Evolutionary conservation across 192 early-diverging fungal species (phyloP), one percentile per base, ranked within the genome.

Genomic region (Backusella parvicylindrica): DNA sequence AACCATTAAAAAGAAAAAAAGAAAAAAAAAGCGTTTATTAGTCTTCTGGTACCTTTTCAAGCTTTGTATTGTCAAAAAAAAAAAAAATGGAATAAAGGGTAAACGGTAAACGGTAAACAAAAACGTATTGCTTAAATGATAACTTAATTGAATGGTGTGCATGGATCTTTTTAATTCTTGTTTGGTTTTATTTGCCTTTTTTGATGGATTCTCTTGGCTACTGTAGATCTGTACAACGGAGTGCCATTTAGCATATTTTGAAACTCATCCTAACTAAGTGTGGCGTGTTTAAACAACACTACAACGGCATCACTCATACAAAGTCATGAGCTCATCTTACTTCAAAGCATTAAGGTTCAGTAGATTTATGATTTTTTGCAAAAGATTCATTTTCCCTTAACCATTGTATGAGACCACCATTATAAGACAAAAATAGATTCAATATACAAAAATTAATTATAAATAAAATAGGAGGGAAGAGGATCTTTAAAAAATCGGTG

Each of bases 361-460:
- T 41, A 13, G 13, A 15, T 16, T 2, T 13, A 16, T 41, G 3
- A 2, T 41, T 16, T 41, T 41, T 41, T 41, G 3, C 15, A 41
- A 41, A 15, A 2, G 40, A 3, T 2, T 41, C 16, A 0, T 41
- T 41, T 41, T 41, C 16, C 40, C 21, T 53, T 50, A 7, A 7
- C 49, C n/a, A 50, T 50, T 50, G 18, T 6, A 7, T 21, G 6
- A 7, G 2, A 18, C 16, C 18, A 50, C n/a, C n/a, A 15, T 21
- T 50, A 50, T 6, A 50, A 50, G 49, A 50, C 49, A 50, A 50
- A 50, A 50, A 50, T 50, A 50, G 49, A 50, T 50, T 50, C 49
- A 50, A 50, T 50, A 50, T 50, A 50, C n/a, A 50, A 50, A 50
- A 50, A 50, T 50, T 50, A 50, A 50, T 50, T 50, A 50, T 50